Conservation (phyloP, 2,329 filamentous ascomycete species). For the Aspergillus sp. region DNA sequence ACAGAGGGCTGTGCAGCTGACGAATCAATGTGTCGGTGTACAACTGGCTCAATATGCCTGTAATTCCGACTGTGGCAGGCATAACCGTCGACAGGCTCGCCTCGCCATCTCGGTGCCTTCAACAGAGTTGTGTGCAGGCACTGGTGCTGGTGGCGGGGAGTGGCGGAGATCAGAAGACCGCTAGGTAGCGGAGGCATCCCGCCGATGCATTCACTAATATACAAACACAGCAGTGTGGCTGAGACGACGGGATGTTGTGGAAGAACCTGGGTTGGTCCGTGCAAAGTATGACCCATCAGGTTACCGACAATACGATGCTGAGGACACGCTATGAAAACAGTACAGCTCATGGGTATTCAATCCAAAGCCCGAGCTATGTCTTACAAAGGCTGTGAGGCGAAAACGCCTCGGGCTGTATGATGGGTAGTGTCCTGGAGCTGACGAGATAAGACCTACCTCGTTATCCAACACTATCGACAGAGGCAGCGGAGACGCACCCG, state of each 20-base stretch:
- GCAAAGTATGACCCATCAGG: too few species aligned
- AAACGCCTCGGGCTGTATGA: neutral
- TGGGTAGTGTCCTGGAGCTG: neutral
- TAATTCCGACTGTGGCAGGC: neutral
- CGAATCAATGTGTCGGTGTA: neutral
- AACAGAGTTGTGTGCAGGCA: too few species aligned
- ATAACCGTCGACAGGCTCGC: neutral
- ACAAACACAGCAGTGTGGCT: neutral
- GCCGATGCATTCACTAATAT: neutral
- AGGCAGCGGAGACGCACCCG: neutral
- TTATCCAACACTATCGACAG: neutral
- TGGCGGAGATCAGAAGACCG: neutral
- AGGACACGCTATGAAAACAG: neutral
- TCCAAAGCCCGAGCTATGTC: neutral
- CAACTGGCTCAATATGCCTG: neutral
- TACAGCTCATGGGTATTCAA: neutral
- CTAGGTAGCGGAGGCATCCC: neutral
- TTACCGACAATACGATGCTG: too few species aligned
- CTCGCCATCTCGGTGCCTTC: too few species aligned
- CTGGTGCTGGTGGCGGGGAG: neutral
- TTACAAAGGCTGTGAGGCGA: neutral
- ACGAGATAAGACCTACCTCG: neutral
- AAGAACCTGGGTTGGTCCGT: neutral
- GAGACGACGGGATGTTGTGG: neutral
- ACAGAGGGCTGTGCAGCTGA: conserved; percentile 1